Evolutionary conservation across 768 basidiomycete genomes (phyloP).

Genomic region (Cystoderma amianthinum): DNA sequence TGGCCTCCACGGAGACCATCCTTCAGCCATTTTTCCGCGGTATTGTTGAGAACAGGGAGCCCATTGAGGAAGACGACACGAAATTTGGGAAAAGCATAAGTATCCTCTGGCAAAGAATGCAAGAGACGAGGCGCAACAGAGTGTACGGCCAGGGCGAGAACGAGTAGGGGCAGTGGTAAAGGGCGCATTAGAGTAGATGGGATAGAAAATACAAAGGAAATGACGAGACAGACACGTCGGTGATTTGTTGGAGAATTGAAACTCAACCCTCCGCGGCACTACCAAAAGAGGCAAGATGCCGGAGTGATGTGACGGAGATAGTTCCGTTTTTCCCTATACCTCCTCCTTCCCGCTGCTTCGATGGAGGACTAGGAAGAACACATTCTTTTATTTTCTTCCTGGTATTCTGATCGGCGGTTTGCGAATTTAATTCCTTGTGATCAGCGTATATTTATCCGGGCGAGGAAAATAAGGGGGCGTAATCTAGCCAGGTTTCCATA

Average conservation of each 20-base stretch:
- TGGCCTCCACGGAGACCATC: constrained; percentile 72
- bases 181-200: constrained; percentile 14
- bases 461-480: constrained; percentile 15
- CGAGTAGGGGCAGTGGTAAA: constrained; percentile 13
- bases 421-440: constrained; percentile 17
- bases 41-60: constrained; percentile 66
- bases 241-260: constrained; percentile 2
- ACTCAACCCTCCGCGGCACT: constrained; percentile 13
- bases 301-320: neutral
- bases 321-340: neutral
- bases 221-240: constrained; percentile 6
- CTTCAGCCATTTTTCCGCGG: constrained; percentile 68
- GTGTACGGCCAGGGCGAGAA: constrained; percentile 18
- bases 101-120: constrained; percentile 74
- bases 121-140: constrained; percentile 35
- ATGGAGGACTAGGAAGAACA: constrained; percentile 2
- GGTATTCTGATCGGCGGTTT: constrained; percentile 22
- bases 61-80: constrained; percentile 73
- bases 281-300: neutral
- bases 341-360: constrained; percentile 7
- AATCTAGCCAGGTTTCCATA: constrained; percentile 2
- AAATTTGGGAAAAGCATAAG: constrained; percentile 78
- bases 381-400: neutral
- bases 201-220: neutral
- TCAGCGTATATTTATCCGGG: constrained; percentile 15